Percentiles rank a stretch among this genome's conserved stretches.
phyloP scores from a whole-genome alignment of 192 early-diverging fungal genomes.

The Linderina pennispora region DNA sequence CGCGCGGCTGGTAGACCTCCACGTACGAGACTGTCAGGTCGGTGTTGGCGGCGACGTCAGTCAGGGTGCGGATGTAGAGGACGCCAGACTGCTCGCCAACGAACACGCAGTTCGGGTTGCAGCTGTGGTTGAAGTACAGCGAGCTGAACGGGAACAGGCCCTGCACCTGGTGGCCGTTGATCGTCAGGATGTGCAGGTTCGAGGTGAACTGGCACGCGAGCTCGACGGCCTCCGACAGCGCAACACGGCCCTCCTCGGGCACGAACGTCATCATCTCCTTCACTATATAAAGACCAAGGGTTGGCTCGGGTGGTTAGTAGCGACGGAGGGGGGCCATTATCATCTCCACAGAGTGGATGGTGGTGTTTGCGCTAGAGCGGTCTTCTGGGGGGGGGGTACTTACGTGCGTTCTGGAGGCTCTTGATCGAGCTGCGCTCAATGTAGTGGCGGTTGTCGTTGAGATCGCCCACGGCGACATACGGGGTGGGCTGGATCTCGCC shows the following conservation, averaged over 20 bases:
- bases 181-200: conserved; percentile 54
- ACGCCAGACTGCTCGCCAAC: conserved; percentile 51
- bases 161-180: conserved; percentile 52
- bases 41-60: conserved; percentile 48
- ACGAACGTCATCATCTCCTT: conserved; percentile 40
- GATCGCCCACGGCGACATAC: conserved; percentile 24
- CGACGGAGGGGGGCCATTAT: neutral
- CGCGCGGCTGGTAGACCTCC: conserved; percentile 61
- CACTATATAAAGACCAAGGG: conserved; percentile 7
- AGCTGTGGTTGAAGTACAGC: conserved; percentile 69
- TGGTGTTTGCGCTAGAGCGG: too few relatives aligned
- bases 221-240: conserved; percentile 46
- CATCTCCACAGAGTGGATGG: too few relatives aligned
- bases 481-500: conserved; percentile 12
- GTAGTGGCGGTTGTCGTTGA: conserved; percentile 47
- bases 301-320: too few relatives aligned
- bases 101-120: conserved; percentile 66
- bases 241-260: conserved; percentile 21
- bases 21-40: conserved; percentile 64
- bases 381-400: too few relatives aligned
- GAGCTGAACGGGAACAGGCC: conserved; percentile 67
- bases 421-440: conserved; percentile 33
- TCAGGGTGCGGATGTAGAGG: conserved; percentile 56
- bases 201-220: conserved; percentile 59
- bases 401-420: conserved; percentile 21